Evolutionary conservation across 345 rosid species (phyloP).

Genomic region (Brassica incana): DNA sequence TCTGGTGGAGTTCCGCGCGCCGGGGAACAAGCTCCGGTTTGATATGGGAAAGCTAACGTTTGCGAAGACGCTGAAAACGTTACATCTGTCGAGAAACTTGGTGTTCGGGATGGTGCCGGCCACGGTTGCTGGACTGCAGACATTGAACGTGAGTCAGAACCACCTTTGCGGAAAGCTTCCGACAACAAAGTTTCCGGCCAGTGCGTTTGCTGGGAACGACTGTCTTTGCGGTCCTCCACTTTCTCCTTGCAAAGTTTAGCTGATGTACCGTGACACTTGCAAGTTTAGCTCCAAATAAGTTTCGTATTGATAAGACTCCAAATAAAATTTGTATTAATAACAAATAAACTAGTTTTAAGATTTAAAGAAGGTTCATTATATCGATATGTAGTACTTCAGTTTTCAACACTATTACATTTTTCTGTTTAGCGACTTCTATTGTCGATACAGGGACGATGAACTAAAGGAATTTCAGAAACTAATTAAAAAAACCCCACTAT

Average conservation of each 20-base stretch:
- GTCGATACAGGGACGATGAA: no score
- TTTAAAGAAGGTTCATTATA: no score
- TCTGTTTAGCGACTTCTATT: no score
- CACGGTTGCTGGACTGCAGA: slow-evolving; percentile 45
- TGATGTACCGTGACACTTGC: neutral
- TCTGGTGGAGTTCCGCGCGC: slow-evolving; percentile 54
- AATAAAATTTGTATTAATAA: neutral
- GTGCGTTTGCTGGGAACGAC: slow-evolving; percentile 48
- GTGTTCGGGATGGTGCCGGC: slow-evolving; percentile 57
- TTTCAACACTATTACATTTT: no score
- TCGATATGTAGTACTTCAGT: no score
- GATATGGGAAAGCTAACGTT: slow-evolving; percentile 50
- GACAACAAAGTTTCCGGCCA: slow-evolving; percentile 51
- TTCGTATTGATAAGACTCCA: neutral
- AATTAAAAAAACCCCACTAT: no score
- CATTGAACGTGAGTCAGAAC: slow-evolving; percentile 57
- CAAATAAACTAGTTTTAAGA: neutral
- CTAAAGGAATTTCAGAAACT: no score
- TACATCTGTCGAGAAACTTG: slow-evolving; percentile 65
- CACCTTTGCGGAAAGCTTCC: slow-evolving; percentile 75
- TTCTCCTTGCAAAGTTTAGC: slow-evolving; percentile 41
- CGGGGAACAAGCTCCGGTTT: slow-evolving; percentile 54
- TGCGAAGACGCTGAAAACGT: slow-evolving; percentile 42
- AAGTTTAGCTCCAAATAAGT: neutral
- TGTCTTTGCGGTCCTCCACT: slow-evolving; percentile 63